Conservation (phyloP, 2,329 filamentous ascomycete genomes). For the Clonostachys rosea region DNA sequence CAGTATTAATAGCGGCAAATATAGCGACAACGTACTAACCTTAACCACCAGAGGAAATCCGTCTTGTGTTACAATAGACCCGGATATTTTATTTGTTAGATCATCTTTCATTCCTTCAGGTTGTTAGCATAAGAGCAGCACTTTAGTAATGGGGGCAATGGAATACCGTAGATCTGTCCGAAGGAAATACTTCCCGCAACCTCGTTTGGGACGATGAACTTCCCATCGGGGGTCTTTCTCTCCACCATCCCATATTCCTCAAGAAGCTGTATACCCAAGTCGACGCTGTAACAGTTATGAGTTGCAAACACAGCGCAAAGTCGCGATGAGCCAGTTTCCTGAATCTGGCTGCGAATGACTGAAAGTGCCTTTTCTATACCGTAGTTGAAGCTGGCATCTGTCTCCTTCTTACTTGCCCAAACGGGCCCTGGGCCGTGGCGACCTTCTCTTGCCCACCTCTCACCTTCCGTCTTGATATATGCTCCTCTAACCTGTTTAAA, state of each 20-base stretch:
- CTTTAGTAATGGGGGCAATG: too few relatives aligned
- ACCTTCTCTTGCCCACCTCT: too few relatives aligned
- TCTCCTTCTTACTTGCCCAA: too few relatives aligned
- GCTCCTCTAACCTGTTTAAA: too few relatives aligned
- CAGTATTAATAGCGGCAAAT: too few relatives aligned
- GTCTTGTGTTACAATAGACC: conserved; percentile 3
- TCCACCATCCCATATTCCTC: not conserved
- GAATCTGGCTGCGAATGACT: conserved; percentile 3
- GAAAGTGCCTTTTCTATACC: conserved; percentile 21
- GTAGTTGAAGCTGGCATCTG: not conserved
- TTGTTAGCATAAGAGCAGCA: not conserved
- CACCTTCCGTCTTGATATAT: too few relatives aligned
- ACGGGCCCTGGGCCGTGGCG: too few relatives aligned
- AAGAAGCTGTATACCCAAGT: not conserved
- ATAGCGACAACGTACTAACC: not conserved
- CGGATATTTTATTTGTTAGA: conserved; percentile 8
- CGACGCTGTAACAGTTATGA: not conserved
- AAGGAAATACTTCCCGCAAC: conserved; percentile 2
- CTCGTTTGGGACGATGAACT: not conserved
- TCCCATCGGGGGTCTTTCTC: not conserved
- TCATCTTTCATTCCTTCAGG: conserved; percentile 8
- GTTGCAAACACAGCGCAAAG: conserved; percentile 4
- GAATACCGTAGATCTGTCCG: not conserved
- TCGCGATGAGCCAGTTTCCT: conserved; percentile 4
- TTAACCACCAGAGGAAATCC: conserved; percentile 9